phyloP scores from a whole-genome alignment of 1,139 yeast genomes.

The Scheffersomyces lignicola region DNA sequence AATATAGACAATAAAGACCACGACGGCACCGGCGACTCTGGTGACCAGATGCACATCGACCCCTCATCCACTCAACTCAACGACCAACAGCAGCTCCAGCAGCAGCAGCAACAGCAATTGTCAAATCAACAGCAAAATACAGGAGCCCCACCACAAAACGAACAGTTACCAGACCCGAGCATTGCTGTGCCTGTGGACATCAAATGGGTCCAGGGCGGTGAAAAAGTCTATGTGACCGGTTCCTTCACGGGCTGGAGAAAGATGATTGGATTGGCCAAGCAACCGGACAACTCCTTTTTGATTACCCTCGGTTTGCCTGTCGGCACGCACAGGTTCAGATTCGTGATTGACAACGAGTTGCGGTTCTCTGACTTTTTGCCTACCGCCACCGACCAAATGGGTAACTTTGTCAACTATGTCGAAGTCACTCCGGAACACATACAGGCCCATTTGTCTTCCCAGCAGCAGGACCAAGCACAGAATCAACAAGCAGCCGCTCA shows the following conservation, averaged over 20 bases:
- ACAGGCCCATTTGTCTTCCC: slow-evolving; percentile 26
- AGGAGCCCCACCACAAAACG: slow-evolving; percentile 12
- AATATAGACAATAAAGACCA: slow-evolving; percentile 23
- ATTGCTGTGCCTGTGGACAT: slow-evolving; percentile 72
- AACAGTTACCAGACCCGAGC: slow-evolving; percentile 23
- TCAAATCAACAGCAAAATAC: slow-evolving; percentile 12
- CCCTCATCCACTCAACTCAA: slow-evolving; percentile 11
- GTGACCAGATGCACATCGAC: slow-evolving; percentile 24
- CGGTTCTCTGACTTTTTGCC: slow-evolving; percentile 48
- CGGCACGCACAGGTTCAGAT: slow-evolving; percentile 50
- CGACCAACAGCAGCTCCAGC: slow-evolving; percentile 9
- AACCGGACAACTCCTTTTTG: slow-evolving; percentile 38
- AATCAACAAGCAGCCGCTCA: slow-evolving; percentile 13
- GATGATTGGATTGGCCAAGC: slow-evolving; percentile 53
- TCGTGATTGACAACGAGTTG: slow-evolving; percentile 49
- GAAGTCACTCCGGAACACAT: slow-evolving; percentile 48
- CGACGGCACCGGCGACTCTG: slow-evolving; percentile 7
- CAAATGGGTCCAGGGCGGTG: slow-evolving; percentile 94
- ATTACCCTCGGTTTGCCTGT: slow-evolving; percentile 48
- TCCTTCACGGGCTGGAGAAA: slow-evolving; percentile 53
- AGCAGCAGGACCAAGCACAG: slow-evolving; percentile 14
- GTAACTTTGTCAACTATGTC: slow-evolving; percentile 49
- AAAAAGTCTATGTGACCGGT: slow-evolving; percentile 64
- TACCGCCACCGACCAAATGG: slow-evolving; percentile 54
- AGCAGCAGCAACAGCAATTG: slow-evolving; percentile 6